Evolutionary conservation across 805 yeast genomes (phyloP).

Genomic region (Kuraishia piskuri): DNA sequence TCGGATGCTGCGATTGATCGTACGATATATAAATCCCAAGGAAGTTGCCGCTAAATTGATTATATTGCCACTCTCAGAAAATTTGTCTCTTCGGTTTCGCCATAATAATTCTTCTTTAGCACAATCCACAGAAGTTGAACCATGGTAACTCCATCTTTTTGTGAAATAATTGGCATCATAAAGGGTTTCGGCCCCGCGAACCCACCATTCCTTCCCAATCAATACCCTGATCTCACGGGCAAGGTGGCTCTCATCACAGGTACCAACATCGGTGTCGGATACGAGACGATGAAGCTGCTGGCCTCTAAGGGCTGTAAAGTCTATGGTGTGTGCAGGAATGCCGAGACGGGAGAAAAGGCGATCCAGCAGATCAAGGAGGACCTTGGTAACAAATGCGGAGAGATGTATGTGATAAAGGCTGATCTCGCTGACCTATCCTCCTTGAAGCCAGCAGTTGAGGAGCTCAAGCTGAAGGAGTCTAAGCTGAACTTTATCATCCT

Average conservation of each 20-base stretch:
- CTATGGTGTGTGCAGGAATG: constrained; percentile 26
- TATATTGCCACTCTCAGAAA: too few species aligned
- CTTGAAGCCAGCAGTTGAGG: constrained; percentile 27
- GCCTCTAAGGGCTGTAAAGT: constrained; percentile 24
- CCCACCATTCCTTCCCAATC: constrained; percentile 17
- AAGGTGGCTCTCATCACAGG: constrained; percentile 25
- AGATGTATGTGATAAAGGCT: constrained; percentile 16
- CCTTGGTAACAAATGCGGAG: constrained; percentile 7
- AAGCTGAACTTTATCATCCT: constrained; percentile 28
- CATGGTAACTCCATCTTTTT: not conserved
- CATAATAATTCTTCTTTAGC: too few species aligned
- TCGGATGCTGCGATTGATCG: too few species aligned
- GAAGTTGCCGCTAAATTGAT: too few species aligned
- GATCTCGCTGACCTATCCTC: constrained; percentile 35
- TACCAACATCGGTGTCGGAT: constrained; percentile 25
- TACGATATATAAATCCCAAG: too few species aligned
- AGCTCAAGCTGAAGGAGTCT: constrained; percentile 16
- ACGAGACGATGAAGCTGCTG: constrained; percentile 22
- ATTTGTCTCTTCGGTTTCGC: too few species aligned
- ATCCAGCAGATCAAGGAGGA: constrained; percentile 18
- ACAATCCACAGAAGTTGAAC: too few species aligned
- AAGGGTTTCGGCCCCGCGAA: constrained; percentile 5
- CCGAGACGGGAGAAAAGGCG: constrained; percentile 21
- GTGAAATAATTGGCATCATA: not conserved
- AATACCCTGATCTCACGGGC: constrained; percentile 25